Percentiles rank a stretch among this genome's conserved stretches.
Conservation (phyloP, 2,329 filamentous ascomycete genomes). For the Cladosporium sp. region DNA sequence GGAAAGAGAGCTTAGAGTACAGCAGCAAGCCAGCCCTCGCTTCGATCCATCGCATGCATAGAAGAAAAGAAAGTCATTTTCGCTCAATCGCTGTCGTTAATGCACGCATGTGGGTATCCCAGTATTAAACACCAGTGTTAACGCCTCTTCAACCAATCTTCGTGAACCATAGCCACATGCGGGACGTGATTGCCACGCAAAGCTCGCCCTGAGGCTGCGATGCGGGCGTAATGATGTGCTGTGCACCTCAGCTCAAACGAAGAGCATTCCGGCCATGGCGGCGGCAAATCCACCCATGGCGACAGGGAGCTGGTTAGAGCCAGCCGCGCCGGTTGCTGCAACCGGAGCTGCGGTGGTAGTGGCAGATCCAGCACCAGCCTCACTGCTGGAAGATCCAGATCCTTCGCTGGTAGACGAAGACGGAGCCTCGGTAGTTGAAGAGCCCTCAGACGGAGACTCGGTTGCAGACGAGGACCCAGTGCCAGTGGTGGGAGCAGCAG, state of each 20-base stretch:
- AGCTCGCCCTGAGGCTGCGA: neutral
- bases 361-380: constrained; percentile 11
- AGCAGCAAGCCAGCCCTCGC: constrained; percentile 8
- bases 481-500: neutral
- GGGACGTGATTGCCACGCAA: neutral
- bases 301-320: constrained; percentile 17
- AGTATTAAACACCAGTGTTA: constrained; percentile 5
- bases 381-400: constrained; percentile 11
- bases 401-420: neutral
- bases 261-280: constrained; percentile 19
- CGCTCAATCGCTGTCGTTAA: constrained; percentile 11
- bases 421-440: constrained; percentile 6
- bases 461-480: constrained; percentile 3
- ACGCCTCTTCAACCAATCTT: constrained; percentile 6
- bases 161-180: neutral
- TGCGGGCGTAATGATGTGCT: neutral
- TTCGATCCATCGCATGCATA: constrained; percentile 10
- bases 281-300: constrained; percentile 20
- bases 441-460: constrained; percentile 4
- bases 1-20: constrained; percentile 1
- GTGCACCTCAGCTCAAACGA: constrained; percentile 17
- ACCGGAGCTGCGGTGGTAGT: constrained; percentile 17
- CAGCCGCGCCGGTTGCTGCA: constrained; percentile 15
- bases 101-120: constrained; percentile 12
- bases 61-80: neutral